These are phyloP conservation scores for Akanthomyces uredinophilus DNA, from an alignment of 2,329 filamentous ascomycete genomes.

Conservation along the genomic window DNA sequence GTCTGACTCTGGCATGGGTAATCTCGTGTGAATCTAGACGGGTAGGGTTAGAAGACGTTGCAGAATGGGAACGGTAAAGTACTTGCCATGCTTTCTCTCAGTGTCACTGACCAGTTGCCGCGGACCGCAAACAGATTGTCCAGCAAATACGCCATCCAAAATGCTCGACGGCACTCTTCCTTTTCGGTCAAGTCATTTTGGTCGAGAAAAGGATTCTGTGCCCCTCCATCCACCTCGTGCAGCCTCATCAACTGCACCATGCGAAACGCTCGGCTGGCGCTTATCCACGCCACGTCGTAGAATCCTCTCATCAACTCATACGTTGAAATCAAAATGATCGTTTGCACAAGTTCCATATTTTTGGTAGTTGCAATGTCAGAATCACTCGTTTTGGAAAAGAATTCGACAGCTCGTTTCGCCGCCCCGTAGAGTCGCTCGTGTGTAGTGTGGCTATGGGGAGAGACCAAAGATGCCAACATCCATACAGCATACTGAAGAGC, in stretches of 20 bases:
- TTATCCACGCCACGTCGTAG: constrained; percentile 32
- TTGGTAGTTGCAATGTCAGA: neutral
- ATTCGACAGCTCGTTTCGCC: constrained; percentile 14
- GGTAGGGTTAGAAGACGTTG: neutral
- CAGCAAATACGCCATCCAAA: constrained; percentile 36
- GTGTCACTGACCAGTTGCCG: constrained; percentile 26
- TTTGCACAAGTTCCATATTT: constrained; percentile 29
- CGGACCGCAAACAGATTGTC: constrained; percentile 32
- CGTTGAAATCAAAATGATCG: constrained; percentile 31
- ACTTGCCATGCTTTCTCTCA: constrained; percentile 25
- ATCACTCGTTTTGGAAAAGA: constrained; percentile 7
- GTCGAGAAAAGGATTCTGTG: constrained; percentile 16
- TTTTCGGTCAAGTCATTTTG: constrained; percentile 18
- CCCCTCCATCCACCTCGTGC: constrained; percentile 28
- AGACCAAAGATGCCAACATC: constrained; percentile 29
- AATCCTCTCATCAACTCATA: constrained; percentile 33
- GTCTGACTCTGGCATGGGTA: constrained; percentile 30
- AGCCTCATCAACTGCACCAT: constrained; percentile 32
- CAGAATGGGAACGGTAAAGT: constrained; percentile 4
- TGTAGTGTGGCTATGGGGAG: constrained; percentile 20
- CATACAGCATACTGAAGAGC: constrained; percentile 33
- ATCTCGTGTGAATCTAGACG: constrained; percentile 30
- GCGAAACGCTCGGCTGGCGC: constrained; percentile 31
- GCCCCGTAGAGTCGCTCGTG: constrained; percentile 15
- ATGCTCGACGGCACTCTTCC: constrained; percentile 32